These are phyloP conservation scores for Tubosaeta sp. DNA, from an alignment of 768 basidiomycete genomes.

Conservation along the genomic window DNA sequence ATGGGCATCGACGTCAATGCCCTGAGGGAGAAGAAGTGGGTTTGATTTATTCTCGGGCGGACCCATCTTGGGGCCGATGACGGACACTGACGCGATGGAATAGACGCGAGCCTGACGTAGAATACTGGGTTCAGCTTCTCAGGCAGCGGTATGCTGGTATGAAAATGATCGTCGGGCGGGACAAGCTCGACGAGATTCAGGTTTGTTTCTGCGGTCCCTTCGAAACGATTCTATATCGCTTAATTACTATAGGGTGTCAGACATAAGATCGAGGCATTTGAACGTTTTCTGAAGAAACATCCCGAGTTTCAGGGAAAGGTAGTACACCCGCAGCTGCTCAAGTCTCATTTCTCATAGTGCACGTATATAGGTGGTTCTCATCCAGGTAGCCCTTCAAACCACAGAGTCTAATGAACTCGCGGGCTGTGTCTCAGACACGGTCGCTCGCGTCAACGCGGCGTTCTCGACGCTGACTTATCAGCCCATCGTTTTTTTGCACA, in stretches of 20 bases:
- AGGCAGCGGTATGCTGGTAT: constrained; percentile 79
- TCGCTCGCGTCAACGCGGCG: constrained; percentile 76
- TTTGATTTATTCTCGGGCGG: constrained; percentile 7
- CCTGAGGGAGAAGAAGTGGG: constrained; percentile 63
- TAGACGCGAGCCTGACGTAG: constrained; percentile 71
- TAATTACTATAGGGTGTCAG: constrained; percentile 52
- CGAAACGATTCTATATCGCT: background rate
- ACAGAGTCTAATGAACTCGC: constrained; percentile 72
- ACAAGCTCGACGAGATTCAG: constrained; percentile 86
- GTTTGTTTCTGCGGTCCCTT: background rate
- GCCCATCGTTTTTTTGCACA: constrained; percentile 82
- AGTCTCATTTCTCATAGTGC: background rate
- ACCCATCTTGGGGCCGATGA: background rate
- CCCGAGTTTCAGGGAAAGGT: constrained; percentile 81
- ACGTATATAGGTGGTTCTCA: constrained; percentile 58
- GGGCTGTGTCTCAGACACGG: constrained; percentile 64
- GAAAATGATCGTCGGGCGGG: constrained; percentile 83
- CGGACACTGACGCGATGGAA: constrained; percentile 7
- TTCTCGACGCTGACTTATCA: constrained; percentile 86
- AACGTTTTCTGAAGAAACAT: constrained; percentile 71
- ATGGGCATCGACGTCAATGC: constrained; percentile 83
- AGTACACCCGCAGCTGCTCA: background rate
- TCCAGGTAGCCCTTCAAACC: constrained; percentile 84
- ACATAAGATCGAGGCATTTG: constrained; percentile 82
- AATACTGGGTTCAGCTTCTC: constrained; percentile 78